Percentiles rank a stretch among this genome's conserved stretches.
phyloP scores from a whole-genome alignment of 495 filamentous ascomycete genomes.

The Clavariopsis aquatica region DNA sequence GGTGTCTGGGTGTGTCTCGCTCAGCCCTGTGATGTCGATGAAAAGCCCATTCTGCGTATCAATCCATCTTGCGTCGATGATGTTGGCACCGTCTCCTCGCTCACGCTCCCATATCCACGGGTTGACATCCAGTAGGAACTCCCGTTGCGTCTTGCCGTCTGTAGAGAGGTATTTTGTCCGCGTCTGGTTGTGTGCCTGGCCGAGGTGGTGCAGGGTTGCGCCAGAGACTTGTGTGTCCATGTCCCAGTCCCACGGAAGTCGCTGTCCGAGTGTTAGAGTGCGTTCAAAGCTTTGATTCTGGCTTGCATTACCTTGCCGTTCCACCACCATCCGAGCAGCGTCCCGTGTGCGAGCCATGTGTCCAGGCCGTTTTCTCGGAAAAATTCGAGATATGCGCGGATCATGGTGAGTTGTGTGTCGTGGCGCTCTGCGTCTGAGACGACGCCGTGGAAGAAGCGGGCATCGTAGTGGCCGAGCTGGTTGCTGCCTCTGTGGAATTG shows the following conservation, averaged over 20 bases:
- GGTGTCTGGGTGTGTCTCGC: constrained; percentile 61
- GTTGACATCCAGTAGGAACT: constrained; percentile 79
- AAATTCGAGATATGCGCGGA: constrained; percentile 71
- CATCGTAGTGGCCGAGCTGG: constrained; percentile 70
- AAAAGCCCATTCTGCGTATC: constrained; percentile 75
- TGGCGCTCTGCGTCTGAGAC: constrained; percentile 66
- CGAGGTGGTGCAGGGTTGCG: constrained; percentile 63
- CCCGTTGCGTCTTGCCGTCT: constrained; percentile 42
- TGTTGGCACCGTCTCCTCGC: constrained; percentile 68
- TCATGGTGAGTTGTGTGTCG: constrained; percentile 64
- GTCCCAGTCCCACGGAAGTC: constrained; percentile 88
- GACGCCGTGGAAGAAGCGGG: constrained; percentile 61
- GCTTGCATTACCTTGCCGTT: constrained; percentile 61
- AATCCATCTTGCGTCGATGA: constrained; percentile 87
- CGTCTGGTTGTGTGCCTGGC: constrained; percentile 64
- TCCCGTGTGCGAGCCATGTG: constrained; percentile 88
- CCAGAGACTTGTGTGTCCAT: constrained; percentile 78
- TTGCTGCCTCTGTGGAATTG: constrained; percentile 47
- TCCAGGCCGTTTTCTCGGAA: constrained; percentile 65
- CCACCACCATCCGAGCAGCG: constrained; percentile 91
- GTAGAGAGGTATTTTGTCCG: constrained; percentile 56
- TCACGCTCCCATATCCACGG: constrained; percentile 62
- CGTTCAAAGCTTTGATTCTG: neutral
- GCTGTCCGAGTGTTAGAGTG: constrained; percentile 41
- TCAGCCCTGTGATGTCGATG: constrained; percentile 84